Evolutionary conservation across 2,329 filamentous ascomycete genomes (phyloP).

Genomic region (Aspergillus japonicus): DNA sequence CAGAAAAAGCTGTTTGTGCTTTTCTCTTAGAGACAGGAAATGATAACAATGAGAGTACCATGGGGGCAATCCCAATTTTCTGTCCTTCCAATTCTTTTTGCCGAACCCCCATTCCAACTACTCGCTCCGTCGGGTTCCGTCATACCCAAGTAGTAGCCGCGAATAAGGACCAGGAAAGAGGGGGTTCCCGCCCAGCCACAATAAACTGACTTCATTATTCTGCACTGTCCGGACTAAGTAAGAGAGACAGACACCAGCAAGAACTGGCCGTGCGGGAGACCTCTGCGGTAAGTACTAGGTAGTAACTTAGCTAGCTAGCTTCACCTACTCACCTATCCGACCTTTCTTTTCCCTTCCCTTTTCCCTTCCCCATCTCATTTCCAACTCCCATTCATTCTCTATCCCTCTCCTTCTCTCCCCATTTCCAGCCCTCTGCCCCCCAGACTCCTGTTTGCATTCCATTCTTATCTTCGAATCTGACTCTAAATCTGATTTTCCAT

Average conservation of each 20-base stretch:
- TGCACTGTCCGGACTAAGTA: neutral
- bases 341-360: conserved; percentile 9
- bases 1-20: no score
- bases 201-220: conserved; percentile 16
- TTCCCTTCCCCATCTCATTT: neutral
- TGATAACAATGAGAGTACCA: no score
- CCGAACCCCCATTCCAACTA: neutral
- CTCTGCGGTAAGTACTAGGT: no score
- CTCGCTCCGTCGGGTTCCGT: neutral
- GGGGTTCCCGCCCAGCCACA: conserved; percentile 5
- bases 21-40: no score
- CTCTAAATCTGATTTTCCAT: no score
- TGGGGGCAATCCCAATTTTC: no score
- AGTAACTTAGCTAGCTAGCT: neutral
- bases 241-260: neutral
- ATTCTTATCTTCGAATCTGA: neutral
- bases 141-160: neutral
- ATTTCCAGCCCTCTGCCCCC: neutral
- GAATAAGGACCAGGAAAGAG: neutral
- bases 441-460: neutral
- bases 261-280: no score
- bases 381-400: neutral
- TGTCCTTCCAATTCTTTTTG: no score
- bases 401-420: conserved; percentile 4
- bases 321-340: conserved; percentile 9